Percentiles rank a stretch among this genome's conserved stretches.
Evolutionary conservation across 306 rosid species (phyloP).

Genomic region (Trichosanthes truncata): DNA sequence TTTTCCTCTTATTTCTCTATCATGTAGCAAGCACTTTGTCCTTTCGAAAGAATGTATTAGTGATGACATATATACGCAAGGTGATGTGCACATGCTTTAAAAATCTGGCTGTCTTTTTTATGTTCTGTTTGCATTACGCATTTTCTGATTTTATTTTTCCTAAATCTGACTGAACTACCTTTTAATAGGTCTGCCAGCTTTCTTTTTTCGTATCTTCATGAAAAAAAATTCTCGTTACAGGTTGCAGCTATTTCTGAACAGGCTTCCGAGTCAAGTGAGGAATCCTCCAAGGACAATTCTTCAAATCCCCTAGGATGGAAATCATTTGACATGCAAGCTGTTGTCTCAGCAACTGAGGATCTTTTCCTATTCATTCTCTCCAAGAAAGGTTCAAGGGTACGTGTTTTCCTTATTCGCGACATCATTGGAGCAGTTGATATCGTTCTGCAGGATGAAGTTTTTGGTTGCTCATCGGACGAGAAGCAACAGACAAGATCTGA

Average conservation of each 20-base stretch:
- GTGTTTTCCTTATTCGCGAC: conserved; percentile 73
- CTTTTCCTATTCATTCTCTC: conserved; percentile 70
- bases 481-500: conserved; percentile 31
- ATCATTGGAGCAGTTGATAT: conserved; percentile 59
- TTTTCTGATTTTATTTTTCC: background rate
- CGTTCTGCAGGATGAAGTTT: conserved; percentile 57
- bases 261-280: conserved; percentile 56
- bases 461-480: conserved; percentile 30
- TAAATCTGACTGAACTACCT: background rate
- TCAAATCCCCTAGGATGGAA: conserved; percentile 60
- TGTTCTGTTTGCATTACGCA: conserved; percentile 5
- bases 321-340: conserved; percentile 76
- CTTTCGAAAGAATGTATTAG: background rate
- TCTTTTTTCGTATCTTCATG: background rate
- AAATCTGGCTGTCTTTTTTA: background rate
- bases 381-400: conserved; percentile 79
- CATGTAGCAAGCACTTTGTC: background rate
- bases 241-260: conserved; percentile 91
- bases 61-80: background rate
- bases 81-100: background rate
- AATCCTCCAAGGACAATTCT: conserved; percentile 26
- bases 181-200: background rate
- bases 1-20: conserved; percentile 8
- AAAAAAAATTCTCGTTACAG: conserved; percentile 29
- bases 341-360: conserved; percentile 86